Conservation (phyloP, 2,329 filamentous ascomycete genomes). For the Colletotrichum incanum region DNA sequence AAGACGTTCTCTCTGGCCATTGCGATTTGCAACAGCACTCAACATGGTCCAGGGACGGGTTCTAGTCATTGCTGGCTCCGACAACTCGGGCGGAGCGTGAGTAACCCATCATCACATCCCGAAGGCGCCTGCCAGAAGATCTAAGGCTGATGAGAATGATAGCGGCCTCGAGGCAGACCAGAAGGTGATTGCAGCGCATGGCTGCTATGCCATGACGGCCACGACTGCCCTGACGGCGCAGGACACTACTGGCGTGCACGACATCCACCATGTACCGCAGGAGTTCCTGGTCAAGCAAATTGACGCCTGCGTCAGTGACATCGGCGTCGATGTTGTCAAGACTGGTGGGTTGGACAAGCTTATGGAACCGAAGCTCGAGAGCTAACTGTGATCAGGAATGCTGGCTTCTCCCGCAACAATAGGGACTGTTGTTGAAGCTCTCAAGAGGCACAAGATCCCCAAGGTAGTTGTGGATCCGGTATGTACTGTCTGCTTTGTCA, state of each 20-base stretch:
- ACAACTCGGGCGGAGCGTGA: slow-evolving; percentile 91
- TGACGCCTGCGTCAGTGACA: slow-evolving; percentile 85
- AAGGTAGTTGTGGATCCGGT: slow-evolving; percentile 79
- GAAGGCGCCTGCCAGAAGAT: neutral
- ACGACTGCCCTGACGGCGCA: slow-evolving; percentile 97
- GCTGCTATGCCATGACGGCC: slow-evolving; percentile 95
- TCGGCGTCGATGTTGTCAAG: slow-evolving; percentile 92
- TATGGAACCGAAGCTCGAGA: neutral
- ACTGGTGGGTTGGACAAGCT: slow-evolving; percentile 73
- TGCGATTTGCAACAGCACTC: neutral
- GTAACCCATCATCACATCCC: slow-evolving; percentile 43
- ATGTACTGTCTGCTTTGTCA: neutral
- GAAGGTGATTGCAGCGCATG: slow-evolving; percentile 92
- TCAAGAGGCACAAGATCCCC: slow-evolving; percentile 71
- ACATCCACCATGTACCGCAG: slow-evolving; percentile 84
- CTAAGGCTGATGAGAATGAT: slow-evolving; percentile 12
- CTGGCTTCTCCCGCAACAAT: slow-evolving; percentile 82
- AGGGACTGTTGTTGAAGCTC: slow-evolving; percentile 75
- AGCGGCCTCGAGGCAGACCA: slow-evolving; percentile 97
- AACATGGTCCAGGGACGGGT: slow-evolving; percentile 67
- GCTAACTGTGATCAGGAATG: slow-evolving; percentile 74
- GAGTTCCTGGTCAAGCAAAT: slow-evolving; percentile 89
- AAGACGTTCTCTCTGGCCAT: neutral
- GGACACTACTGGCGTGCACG: slow-evolving; percentile 88
- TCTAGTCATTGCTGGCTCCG: slow-evolving; percentile 88